Evolutionary conservation across 768 basidiomycete genomes (phyloP), one percentile per base, ranked within the genome.

Genomic region (Cystofilobasidium capitatum): DNA sequence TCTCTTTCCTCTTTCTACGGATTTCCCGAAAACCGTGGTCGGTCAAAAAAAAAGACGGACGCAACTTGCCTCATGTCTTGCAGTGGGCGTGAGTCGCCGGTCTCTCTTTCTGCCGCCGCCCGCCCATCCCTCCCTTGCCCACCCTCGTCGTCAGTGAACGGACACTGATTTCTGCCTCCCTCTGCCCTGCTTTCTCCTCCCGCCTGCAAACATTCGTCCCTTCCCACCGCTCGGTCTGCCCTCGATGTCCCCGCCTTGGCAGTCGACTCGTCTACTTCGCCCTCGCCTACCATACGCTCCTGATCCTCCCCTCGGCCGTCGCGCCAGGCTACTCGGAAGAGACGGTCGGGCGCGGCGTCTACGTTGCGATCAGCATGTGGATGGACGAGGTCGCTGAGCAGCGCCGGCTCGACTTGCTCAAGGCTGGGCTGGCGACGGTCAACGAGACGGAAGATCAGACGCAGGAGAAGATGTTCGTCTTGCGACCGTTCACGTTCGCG

Each of bases 351-450:
- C 60, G 62, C 31, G 61, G 58, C 26, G 24, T 68, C 22, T 26
- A 47, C 40, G 24, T 61, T 31, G 35, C 59, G 26, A 33, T 68
- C 51, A 47, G 39, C 39, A 35, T 35, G 26, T 68, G 60, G 60
- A 49, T 68, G 35, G 66, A 68, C 60, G 66, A 68, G 33, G 66
- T 60, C 17, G 66, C 58, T 62, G 47, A 44, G 66, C 60, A 39
- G 58, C 20, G 35, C 58, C 42, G 45, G 14, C 16, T 47, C 37
- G 64, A 59, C 29, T 3, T n/a, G 9, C 24, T 31, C 24, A 12
- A 37, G n/a, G 36, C 42, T 26, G 36, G 29, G 22, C n/a, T 9
- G 24, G 22, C 40, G 37, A 3, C 2, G 9, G 8, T 13, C 3
- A 29, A 29, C 2, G 60, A 68, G 26, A 44, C 66, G 0, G 20